Base-by-base conservation (phyloP, 2,329 filamentous ascomycete genomes). In the Erysiphe pulchra region DNA sequence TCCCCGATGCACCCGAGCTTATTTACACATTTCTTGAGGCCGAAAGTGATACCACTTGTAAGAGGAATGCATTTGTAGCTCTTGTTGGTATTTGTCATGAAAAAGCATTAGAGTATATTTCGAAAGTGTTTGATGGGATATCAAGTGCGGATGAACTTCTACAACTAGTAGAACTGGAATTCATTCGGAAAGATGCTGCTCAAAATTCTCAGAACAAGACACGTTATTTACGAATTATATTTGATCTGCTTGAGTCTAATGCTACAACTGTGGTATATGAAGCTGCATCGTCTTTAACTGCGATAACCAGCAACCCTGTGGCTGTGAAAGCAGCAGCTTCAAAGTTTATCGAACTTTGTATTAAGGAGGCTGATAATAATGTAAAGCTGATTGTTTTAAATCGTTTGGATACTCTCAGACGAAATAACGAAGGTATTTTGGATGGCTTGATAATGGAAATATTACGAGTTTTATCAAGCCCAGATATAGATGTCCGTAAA, bases 301-400 rank as follows among this genome's bases (percentile, higher is more conserved):
- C 86, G 1, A 72, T 98, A 45, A 98, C 90, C 17, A 92, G 75
- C 62, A 98, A 98, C 63, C 87, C 90, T 0, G 90, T 98, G 12
- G 90, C 90, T 16, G 87, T 98, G 48, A 98, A 95, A 65, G 90
- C 90, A 24, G 90, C 90, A 10, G 90, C 90, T 13, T 73, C 75
- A 54, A 98, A 98, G 59, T 90, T 98, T 60, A 93, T 95, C 51
- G 90, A 98, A 62, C 69, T 98, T 9, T 85, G 81, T 59, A 94
- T 98, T 60, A 93, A 92, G 64, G 90, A 95, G 63, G 79, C 90
- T 0, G 90, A 98, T 61, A 98, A 98, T 68, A 98, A 98, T 59
- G 90, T 98, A 51, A 98, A 98, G 66, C 76, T 98, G 41, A 98
- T 98, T 54, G 90, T 98, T 17, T 70, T 98, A 39, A 90, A 95